These are phyloP conservation scores for Sphagnum contortum DNA, from an alignment of 225 moss, liverwort and hornwort genomes.

Conservation along the genomic window DNA sequence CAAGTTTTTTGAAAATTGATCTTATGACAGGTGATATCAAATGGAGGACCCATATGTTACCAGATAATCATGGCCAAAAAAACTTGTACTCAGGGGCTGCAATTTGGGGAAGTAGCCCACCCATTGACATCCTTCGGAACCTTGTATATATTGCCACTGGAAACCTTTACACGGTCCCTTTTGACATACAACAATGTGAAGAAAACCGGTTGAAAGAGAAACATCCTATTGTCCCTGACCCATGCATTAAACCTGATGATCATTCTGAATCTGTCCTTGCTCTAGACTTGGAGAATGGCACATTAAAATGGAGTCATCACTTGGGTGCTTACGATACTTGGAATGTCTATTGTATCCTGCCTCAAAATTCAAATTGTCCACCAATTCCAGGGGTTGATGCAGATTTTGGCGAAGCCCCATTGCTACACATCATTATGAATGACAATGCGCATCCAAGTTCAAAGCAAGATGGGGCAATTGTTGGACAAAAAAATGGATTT, in stretches of 20 bases:
- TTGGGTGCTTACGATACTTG: conserved; percentile 22
- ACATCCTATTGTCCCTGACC: conserved; percentile 7
- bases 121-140: conserved; percentile 12
- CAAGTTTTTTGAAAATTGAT: conserved; percentile 22
- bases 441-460: neutral
- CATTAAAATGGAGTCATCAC: conserved; percentile 7
- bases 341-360: conserved; percentile 6
- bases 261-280: conserved; percentile 13
- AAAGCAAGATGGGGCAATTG: neutral
- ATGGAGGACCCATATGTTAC: conserved; percentile 15
- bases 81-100: conserved; percentile 16
- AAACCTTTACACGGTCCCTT: conserved; percentile 20
- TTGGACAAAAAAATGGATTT: conserved; percentile 26
- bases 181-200: conserved; percentile 11
- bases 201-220: conserved; percentile 5
- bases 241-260: conserved; percentile 13
- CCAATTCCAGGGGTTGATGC: conserved; percentile 12
- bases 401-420: conserved; percentile 27
- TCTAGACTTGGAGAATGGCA: conserved; percentile 12
- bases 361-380: conserved; percentile 13
- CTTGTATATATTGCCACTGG: conserved; percentile 15
- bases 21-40: conserved; percentile 11
- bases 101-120: conserved; percentile 18
- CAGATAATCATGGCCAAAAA: conserved; percentile 11
- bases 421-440: conserved; percentile 11